A percentile compares a stretch with the other conserved stretches of the same genome.
Evolutionary conservation across 768 basidiomycete genomes (phyloP).

Genomic region (Boletus rufocinnamomeus): DNA sequence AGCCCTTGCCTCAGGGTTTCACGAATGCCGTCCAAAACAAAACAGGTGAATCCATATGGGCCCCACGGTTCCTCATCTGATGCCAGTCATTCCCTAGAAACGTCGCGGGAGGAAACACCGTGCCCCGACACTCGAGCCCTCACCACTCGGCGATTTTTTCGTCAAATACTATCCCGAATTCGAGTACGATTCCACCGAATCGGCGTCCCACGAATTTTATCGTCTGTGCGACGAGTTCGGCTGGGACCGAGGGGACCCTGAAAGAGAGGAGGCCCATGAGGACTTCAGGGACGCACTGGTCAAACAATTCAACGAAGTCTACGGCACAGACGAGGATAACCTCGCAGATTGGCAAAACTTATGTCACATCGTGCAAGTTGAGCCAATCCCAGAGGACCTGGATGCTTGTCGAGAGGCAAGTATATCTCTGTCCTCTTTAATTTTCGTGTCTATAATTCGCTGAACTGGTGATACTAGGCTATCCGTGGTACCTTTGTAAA

Average conservation of each 20-base stretch:
- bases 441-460: not conserved
- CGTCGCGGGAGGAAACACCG: not conserved
- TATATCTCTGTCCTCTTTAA: fast-evolving
- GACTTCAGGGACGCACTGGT: slow-evolving; percentile 19
- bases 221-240: slow-evolving; percentile 15
- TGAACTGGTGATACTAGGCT: not conserved
- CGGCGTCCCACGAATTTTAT: slow-evolving; percentile 19
- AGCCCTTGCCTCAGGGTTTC: not conserved
- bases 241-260: slow-evolving; percentile 1
- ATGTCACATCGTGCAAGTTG: slow-evolving; percentile 4
- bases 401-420: slow-evolving; percentile 16
- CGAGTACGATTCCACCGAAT: slow-evolving; percentile 8
- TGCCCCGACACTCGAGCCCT: not conserved
- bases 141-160: slow-evolving; percentile 8
- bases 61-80: not conserved
- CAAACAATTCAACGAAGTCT: slow-evolving; percentile 16
- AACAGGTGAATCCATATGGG: not conserved
- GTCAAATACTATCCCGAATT: not conserved
- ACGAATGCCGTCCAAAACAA: slow-evolving; percentile 1
- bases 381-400: slow-evolving; percentile 11
- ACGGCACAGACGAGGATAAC: slow-evolving; percentile 8
- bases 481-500: slow-evolving; percentile 3
- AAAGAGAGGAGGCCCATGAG: not conserved
- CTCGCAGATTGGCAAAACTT: slow-evolving; percentile 16
- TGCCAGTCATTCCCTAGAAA: not conserved